phyloP scores from a whole-genome alignment of 345 rosid species.

The Populus deltoides region DNA sequence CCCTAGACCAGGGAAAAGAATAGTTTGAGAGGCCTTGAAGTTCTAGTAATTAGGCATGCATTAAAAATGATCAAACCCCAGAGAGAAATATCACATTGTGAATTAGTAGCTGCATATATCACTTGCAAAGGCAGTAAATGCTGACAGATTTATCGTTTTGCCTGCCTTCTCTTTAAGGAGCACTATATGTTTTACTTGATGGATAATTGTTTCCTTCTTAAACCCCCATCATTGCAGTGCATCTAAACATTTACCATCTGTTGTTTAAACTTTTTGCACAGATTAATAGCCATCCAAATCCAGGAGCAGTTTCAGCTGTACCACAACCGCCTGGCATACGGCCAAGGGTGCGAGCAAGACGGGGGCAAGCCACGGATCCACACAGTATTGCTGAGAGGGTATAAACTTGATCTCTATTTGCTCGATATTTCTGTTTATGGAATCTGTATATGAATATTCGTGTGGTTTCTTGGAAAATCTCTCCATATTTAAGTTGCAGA shows the following conservation, averaged over 20 bases:
- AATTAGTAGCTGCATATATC: neutral
- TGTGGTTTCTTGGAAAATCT: neutral
- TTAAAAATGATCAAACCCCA: neutral
- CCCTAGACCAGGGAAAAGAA: neutral
- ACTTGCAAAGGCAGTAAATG: neutral
- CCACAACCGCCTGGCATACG: conserved; percentile 42
- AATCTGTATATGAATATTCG: neutral
- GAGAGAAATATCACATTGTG: neutral
- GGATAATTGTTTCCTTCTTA: neutral
- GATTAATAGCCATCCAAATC: conserved; percentile 45
- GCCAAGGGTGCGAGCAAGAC: conserved; percentile 31
- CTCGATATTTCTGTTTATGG: neutral
- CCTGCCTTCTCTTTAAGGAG: neutral
- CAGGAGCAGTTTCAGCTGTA: conserved; percentile 31
- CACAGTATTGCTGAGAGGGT: conserved; percentile 37
- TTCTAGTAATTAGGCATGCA: neutral
- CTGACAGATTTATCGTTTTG: neutral
- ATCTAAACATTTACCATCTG: neutral
- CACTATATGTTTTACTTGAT: neutral
- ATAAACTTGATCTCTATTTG: neutral
- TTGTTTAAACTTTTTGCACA: conserved; percentile 21
- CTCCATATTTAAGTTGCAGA: neutral
- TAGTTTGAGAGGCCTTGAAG: neutral
- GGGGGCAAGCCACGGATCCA: conserved; percentile 39
- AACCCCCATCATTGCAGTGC: neutral